phyloP scores from a whole-genome alignment of 179 eudicot species.

The Corrigiola litoralis region DNA sequence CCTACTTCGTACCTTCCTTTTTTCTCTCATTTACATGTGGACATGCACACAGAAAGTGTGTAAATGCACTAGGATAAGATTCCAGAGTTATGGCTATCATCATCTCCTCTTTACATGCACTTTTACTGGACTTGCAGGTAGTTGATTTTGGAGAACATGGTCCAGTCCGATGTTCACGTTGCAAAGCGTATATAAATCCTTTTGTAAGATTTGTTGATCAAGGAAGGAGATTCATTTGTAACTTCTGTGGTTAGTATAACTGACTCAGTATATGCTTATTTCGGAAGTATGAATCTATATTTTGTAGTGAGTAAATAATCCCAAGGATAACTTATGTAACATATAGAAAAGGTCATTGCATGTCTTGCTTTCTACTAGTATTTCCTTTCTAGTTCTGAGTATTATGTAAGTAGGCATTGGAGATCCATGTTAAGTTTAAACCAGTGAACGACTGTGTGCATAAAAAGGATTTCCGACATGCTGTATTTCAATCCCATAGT shows the following conservation, averaged over 20 bases:
- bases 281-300: neutral
- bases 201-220: constrained; percentile 91
- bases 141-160: constrained; percentile 98
- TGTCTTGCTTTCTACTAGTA: neutral
- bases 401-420: neutral
- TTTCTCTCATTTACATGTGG: neutral
- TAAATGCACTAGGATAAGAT: neutral
- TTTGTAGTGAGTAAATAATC: neutral
- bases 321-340: neutral
- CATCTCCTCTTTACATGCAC: neutral
- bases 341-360: neutral
- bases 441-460: neutral
- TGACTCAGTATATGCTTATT: neutral
- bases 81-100: neutral
- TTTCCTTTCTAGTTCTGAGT: neutral
- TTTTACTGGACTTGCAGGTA: constrained; percentile 39
- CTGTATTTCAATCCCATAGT: neutral
- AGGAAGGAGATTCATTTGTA: constrained; percentile 88
- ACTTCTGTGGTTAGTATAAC: constrained; percentile 80
- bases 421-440: neutral
- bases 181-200: constrained; percentile 97
- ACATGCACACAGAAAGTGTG: neutral
- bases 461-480: neutral
- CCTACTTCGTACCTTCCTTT: too few species aligned
- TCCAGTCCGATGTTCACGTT: constrained; percentile 95